Percentiles rank a stretch among this genome's conserved stretches.
phyloP scores from a whole-genome alignment of 2,329 filamentous ascomycete species.

The Aspergillus fumigatiaffinis region DNA sequence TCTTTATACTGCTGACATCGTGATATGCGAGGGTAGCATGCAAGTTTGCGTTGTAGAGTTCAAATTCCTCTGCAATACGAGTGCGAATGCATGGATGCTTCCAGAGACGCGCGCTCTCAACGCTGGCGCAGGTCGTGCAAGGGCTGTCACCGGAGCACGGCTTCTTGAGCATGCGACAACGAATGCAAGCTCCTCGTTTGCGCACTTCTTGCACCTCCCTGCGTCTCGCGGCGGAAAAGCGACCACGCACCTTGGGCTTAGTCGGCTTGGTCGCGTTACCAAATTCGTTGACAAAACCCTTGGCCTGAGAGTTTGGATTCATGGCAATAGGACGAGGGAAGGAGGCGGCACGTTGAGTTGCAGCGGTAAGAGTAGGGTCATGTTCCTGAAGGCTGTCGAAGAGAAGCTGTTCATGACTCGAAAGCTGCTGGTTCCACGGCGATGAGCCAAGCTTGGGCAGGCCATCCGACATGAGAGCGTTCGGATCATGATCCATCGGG shows the following conservation, averaged over 20 bases:
- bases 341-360: slow-evolving; percentile 36
- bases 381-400: slow-evolving; percentile 40
- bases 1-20: slow-evolving; percentile 47
- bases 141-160: slow-evolving; percentile 59
- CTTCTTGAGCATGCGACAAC: slow-evolving; percentile 63
- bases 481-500: slow-evolving; percentile 32
- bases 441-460: slow-evolving; percentile 23
- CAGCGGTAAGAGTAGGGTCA: slow-evolving; percentile 35
- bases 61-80: slow-evolving; percentile 55
- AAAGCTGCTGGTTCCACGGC: slow-evolving; percentile 34
- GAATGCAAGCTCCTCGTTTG: slow-evolving; percentile 58
- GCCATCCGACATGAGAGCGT: slow-evolving; percentile 22
- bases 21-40: slow-evolving; percentile 52
- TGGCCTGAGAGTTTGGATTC: slow-evolving; percentile 37
- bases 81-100: slow-evolving; percentile 58
- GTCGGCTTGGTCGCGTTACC: slow-evolving; percentile 39
- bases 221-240: slow-evolving; percentile 54
- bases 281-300: slow-evolving; percentile 40
- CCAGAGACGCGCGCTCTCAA: slow-evolving; percentile 60
- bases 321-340: slow-evolving; percentile 43
- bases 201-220: slow-evolving; percentile 58
- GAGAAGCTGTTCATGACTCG: slow-evolving; percentile 37
- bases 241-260: slow-evolving; percentile 49
- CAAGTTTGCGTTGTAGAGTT: slow-evolving; percentile 53
- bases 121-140: slow-evolving; percentile 55